phyloP scores from a whole-genome alignment of 2,329 filamentous ascomycete species.

The Penicillium sp. region DNA sequence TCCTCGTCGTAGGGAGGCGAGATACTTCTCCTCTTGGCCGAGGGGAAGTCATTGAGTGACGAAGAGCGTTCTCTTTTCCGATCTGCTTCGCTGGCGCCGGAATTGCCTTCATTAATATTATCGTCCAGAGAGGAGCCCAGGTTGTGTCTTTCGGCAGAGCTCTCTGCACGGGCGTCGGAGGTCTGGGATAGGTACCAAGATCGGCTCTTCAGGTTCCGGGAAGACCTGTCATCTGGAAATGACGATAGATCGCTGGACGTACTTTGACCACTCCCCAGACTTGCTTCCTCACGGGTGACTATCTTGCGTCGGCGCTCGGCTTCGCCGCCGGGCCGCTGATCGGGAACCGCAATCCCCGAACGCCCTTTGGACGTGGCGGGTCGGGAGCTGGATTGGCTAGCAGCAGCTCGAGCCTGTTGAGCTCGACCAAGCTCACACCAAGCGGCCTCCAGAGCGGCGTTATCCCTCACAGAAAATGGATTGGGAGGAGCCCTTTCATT shows the following conservation, averaged over 20 bases:
- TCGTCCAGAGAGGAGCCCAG: slow-evolving; percentile 20
- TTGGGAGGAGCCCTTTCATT: slow-evolving; percentile 62
- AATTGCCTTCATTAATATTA: slow-evolving; percentile 12
- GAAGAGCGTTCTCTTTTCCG: slow-evolving; percentile 38
- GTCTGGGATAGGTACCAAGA: no score
- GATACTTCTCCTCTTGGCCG: slow-evolving; percentile 29
- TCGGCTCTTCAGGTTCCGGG: slow-evolving; percentile 13
- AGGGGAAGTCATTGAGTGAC: slow-evolving; percentile 26
- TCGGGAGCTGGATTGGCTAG: slow-evolving; percentile 6
- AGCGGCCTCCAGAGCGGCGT: slow-evolving; percentile 71
- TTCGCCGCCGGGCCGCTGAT: slow-evolving; percentile 10
- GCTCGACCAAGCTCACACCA: slow-evolving; percentile 61
- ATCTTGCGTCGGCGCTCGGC: slow-evolving; percentile 11
- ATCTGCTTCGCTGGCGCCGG: slow-evolving; percentile 8
- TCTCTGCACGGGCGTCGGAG: slow-evolving; percentile 8
- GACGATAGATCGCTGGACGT: slow-evolving; percentile 14
- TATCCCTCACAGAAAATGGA: slow-evolving; percentile 77
- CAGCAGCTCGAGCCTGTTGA: slow-evolving; percentile 12
- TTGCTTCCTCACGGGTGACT: slow-evolving; percentile 15
- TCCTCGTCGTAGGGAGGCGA: slow-evolving; percentile 27
- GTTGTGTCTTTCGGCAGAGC: slow-evolving; percentile 15
- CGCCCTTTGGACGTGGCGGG: slow-evolving; percentile 11
- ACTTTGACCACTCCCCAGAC: slow-evolving; percentile 19
- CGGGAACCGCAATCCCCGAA: slow-evolving; percentile 29
- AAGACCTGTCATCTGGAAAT: slow-evolving; percentile 16